phyloP scores from a whole-genome alignment of 2,329 filamentous ascomycete genomes.

The Boeremia exigua region DNA sequence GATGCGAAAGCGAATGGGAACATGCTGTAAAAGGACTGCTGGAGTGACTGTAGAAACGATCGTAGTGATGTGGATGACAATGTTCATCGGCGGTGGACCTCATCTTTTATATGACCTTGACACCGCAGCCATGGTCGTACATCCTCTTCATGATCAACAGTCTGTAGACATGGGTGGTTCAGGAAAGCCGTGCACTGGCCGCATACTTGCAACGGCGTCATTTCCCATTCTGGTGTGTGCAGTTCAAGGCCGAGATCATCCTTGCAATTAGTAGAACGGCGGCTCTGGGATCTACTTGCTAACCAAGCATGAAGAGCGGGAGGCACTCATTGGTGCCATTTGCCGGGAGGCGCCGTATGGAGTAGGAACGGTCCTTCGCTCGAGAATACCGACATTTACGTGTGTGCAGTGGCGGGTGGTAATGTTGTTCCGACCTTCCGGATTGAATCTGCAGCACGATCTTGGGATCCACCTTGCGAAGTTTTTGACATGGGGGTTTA shows the following conservation, averaged over 20 bases:
- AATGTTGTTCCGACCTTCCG: not conserved
- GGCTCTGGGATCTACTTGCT: slow-evolving; percentile 1
- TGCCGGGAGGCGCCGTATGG: slow-evolving; percentile 1
- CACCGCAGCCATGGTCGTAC: slow-evolving; percentile 3
- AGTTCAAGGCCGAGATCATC: not conserved
- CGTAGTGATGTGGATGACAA: not conserved
- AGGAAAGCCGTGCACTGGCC: not conserved
- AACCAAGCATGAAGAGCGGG: not conserved
- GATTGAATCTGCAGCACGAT: not conserved
- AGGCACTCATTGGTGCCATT: not conserved
- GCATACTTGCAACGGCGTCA: not conserved
- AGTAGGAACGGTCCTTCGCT: not conserved
- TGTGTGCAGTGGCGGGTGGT: not conserved
- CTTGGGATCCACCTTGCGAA: not conserved
- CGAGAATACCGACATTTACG: not conserved
- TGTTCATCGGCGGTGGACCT: not conserved
- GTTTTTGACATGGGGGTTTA: not conserved
- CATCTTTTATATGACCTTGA: not conserved
- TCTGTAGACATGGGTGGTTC: not conserved
- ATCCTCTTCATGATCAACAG: slow-evolving; percentile 7
- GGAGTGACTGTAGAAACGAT: not conserved
- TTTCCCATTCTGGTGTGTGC: not conserved
- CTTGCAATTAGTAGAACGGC: not conserved
- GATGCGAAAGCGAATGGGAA: slow-evolving; percentile 1
- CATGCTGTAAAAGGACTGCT: not conserved